A percentile compares a stretch with the other conserved stretches of the same genome.
phyloP scores from a whole-genome alignment of 139 green algal genomes.

The Trebouxia sp. region DNA sequence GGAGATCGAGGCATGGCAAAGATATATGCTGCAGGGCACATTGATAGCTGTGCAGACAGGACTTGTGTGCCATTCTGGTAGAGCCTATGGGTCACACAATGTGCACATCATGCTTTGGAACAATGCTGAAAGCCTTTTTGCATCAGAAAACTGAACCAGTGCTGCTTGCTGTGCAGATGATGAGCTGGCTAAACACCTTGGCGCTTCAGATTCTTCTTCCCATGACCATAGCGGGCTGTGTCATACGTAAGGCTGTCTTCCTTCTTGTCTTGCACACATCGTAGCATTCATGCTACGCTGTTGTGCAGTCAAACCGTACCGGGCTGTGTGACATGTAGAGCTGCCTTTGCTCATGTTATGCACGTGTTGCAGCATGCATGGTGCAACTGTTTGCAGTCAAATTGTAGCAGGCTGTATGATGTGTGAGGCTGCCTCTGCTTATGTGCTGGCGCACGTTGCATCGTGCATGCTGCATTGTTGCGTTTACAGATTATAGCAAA shows the following conservation, averaged over 20 bases:
- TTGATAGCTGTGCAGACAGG: too few species aligned
- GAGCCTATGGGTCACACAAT: too few species aligned
- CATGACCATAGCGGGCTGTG: slow-evolving; percentile 39
- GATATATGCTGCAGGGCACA: not conserved
- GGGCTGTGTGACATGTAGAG: not conserved
- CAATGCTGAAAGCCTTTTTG: too few species aligned
- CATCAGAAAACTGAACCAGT: not conserved
- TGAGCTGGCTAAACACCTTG: slow-evolving; percentile 29
- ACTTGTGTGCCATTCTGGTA: too few species aligned
- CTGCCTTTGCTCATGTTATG: not conserved
- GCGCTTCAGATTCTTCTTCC: slow-evolving; percentile 51
- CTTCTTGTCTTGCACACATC: too few species aligned
- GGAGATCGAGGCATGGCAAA: not conserved
- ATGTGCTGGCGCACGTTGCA: not conserved
- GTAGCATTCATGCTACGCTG: too few species aligned
- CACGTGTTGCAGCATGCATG: not conserved
- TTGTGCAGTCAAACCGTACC: too few species aligned
- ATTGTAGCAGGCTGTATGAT: too few species aligned
- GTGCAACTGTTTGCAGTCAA: too few species aligned
- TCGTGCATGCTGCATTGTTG: too few species aligned
- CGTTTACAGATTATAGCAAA: too few species aligned
- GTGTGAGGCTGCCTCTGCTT: not conserved
- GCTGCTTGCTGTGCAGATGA: slow-evolving; percentile 26
- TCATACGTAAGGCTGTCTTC: slow-evolving; percentile 17
- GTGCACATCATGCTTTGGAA: too few species aligned